phyloP scores from a whole-genome alignment of 1,284 basidiomycete species.

The Abortiporus biennis region DNA sequence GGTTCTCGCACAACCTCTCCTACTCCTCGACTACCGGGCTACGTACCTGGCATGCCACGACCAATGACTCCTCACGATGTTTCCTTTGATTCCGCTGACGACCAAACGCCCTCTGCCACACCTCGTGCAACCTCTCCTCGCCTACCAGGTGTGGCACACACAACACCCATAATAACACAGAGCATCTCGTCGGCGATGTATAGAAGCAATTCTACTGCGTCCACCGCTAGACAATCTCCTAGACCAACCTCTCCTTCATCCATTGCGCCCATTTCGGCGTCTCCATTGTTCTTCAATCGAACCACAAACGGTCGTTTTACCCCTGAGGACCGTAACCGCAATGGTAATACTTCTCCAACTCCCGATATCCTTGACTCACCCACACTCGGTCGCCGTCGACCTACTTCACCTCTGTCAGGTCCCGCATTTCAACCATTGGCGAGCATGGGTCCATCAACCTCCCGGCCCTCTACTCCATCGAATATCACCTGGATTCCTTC shows the following conservation, averaged over 20 bases:
- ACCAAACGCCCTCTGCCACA: constrained; percentile 66
- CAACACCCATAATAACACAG: constrained; percentile 25
- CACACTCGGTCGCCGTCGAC: constrained; percentile 49
- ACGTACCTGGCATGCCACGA: constrained; percentile 80
- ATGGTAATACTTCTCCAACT: constrained; percentile 19
- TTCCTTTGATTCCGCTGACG: constrained; percentile 55
- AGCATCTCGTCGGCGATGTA: constrained; percentile 31
- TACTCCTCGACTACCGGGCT: constrained; percentile 67
- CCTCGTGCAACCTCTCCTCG: constrained; percentile 69
- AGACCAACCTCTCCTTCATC: constrained; percentile 13
- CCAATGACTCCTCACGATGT: constrained; percentile 76
- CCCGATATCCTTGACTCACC: constrained; percentile 39
- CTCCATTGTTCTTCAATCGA: constrained; percentile 49
- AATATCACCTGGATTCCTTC: constrained; percentile 53
- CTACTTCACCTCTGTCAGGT: constrained; percentile 59
- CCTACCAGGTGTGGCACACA: constrained; percentile 26
- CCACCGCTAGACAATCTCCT: constrained; percentile 35
- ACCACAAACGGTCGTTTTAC: constrained; percentile 57
- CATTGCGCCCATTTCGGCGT: constrained; percentile 27
- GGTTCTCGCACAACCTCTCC: constrained; percentile 43
- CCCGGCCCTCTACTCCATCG: constrained; percentile 67
- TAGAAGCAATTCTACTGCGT: constrained; percentile 48
- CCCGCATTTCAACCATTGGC: constrained; percentile 53
- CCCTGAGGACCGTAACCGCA: constrained; percentile 38
- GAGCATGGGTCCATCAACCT: constrained; percentile 24